Evolutionary conservation across 2,329 filamentous ascomycete species (phyloP).

Genomic region (Beauveria rudraprayagi): DNA sequence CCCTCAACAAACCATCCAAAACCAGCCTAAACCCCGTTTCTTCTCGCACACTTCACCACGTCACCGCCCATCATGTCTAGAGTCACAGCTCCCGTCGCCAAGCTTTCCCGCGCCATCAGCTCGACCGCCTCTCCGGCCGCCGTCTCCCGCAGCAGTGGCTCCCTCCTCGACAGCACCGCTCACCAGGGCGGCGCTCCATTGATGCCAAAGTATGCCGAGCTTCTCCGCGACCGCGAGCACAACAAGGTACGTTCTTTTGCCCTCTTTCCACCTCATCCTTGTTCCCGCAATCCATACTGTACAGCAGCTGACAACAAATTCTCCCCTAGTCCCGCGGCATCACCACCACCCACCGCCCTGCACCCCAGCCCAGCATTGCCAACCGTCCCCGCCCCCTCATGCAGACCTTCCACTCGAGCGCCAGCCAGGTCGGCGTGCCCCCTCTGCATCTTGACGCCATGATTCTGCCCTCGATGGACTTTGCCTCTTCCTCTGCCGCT

Average conservation of each 20-base stretch:
- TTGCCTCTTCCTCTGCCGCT: conserved; percentile 13
- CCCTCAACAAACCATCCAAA: background rate
- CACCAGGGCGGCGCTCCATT: conserved; percentile 30
- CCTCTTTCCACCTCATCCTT: background rate
- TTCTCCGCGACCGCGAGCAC: conserved; percentile 31
- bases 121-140: conserved; percentile 27
- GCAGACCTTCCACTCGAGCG: conserved; percentile 52
- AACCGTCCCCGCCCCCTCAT: conserved; percentile 47
- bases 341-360: conserved; percentile 40
- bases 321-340: conserved; percentile 29
- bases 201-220: conserved; percentile 42
- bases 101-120: conserved; percentile 39
- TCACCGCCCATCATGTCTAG: conserved; percentile 34
- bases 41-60: background rate
- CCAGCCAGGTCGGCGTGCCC: conserved; percentile 34
- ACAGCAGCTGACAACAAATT: background rate
- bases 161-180: conserved; percentile 26
- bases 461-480: conserved; percentile 40
- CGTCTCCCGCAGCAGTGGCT: conserved; percentile 24
- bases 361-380: conserved; percentile 35
- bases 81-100: conserved; percentile 40
- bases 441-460: conserved; percentile 41
- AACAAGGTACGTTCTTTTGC: conserved; percentile 33
- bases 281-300: background rate
- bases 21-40: background rate